Evolutionary conservation across 192 early-diverging fungal genomes (phyloP).

Genomic region (Coemansia umbellata): DNA sequence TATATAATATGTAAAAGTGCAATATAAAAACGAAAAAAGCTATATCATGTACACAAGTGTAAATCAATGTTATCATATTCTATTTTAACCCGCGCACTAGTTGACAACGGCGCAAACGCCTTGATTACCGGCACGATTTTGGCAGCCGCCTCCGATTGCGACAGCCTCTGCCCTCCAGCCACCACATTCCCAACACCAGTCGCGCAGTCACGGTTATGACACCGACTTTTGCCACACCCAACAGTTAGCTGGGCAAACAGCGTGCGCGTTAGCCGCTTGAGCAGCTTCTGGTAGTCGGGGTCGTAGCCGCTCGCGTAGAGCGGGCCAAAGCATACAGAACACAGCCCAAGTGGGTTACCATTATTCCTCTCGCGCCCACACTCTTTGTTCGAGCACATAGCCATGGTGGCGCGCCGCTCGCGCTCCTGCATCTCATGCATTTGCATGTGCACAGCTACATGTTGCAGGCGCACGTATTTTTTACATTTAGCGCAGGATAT

Average conservation of each 20-base stretch:
- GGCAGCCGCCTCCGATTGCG: constrained; percentile 22
- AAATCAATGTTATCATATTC: constrained; percentile 35
- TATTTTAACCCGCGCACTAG: not conserved
- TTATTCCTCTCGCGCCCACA: constrained; percentile 58
- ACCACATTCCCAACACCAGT: constrained; percentile 14
- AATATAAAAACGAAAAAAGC: too few relatives aligned
- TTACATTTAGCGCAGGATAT: constrained; percentile 78
- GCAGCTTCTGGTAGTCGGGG: constrained; percentile 67
- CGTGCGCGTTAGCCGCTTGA: constrained; percentile 62
- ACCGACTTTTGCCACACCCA: constrained; percentile 70
- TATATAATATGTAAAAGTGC: too few relatives aligned
- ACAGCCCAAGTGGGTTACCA: constrained; percentile 62
- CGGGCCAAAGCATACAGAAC: constrained; percentile 75
- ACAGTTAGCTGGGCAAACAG: constrained; percentile 74
- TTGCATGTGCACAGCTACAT: constrained; percentile 68
- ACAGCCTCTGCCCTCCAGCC: constrained; percentile 1
- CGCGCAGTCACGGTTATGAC: constrained; percentile 59
- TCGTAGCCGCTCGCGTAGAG: constrained; percentile 77
- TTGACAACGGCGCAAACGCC: constrained; percentile 31
- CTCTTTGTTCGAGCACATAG: constrained; percentile 70
- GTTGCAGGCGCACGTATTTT: constrained; percentile 68
- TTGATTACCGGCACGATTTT: constrained; percentile 27
- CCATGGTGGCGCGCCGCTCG: constrained; percentile 54
- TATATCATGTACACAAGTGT: constrained; percentile 33
- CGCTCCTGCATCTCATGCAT: constrained; percentile 59